These are phyloP conservation scores for Diaporthe helianthi DNA, from an alignment of 2,329 filamentous ascomycete genomes.

Conservation along the genomic window DNA sequence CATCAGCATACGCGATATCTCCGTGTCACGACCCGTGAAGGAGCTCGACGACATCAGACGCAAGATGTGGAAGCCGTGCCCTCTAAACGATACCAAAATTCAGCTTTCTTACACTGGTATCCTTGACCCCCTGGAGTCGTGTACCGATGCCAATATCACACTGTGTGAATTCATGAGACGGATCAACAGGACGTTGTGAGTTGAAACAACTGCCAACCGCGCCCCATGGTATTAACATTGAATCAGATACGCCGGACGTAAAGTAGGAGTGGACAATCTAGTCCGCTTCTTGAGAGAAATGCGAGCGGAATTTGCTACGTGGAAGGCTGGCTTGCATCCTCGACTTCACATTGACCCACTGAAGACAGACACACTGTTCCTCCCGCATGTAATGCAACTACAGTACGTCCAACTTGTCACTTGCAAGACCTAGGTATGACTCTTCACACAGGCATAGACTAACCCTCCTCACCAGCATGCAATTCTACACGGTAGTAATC, in stretches of 20 bases:
- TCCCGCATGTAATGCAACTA: not conserved
- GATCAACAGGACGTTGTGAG: not conserved
- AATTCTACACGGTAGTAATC: not conserved
- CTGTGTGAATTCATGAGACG: constrained; percentile 5
- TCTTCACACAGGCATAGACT: not conserved
- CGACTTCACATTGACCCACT: not conserved
- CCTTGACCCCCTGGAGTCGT: not conserved
- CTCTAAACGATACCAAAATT: not conserved
- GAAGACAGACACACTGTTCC: not conserved
- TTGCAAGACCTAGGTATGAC: accelerated
- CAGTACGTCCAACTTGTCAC: not conserved
- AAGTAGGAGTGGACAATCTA: not conserved
- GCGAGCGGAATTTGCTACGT: not conserved
- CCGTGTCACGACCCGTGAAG: not conserved
- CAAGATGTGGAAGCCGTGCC: not conserved
- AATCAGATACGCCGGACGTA: not conserved
- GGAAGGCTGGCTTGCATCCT: not conserved
- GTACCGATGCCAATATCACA: not conserved
- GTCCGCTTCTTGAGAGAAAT: not conserved
- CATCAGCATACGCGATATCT: constrained; percentile 4
- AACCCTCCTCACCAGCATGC: not conserved
- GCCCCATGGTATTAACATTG: accelerated
- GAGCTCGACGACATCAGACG: constrained; percentile 4
- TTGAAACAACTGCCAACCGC: accelerated
- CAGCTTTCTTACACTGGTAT: not conserved